Evolutionary conservation across 257 asterid species (phyloP).

Genomic region (Solanum gracilifrons): DNA sequence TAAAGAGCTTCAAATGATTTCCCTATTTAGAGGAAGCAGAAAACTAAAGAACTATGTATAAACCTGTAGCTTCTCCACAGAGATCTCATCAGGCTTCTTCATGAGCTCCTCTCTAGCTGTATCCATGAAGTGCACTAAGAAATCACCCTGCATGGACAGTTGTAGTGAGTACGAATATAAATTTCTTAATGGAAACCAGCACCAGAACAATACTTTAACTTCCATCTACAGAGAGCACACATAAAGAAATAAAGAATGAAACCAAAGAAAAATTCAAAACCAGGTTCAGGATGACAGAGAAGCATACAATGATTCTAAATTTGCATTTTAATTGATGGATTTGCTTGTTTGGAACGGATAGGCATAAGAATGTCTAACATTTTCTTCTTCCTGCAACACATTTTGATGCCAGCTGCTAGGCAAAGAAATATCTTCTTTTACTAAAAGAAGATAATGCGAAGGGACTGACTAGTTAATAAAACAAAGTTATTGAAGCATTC

Average conservation of each 20-base stretch:
- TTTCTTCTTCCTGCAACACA: background rate
- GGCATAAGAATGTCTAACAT: background rate
- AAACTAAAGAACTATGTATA: conserved; percentile 2
- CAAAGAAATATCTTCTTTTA: background rate
- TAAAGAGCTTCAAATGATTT: background rate
- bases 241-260: conserved; percentile 2
- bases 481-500: background rate
- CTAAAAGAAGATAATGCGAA: background rate
- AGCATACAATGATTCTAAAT: background rate
- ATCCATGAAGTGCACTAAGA: conserved; percentile 96
- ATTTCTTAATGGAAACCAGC: background rate
- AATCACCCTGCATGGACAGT: conserved; percentile 77
- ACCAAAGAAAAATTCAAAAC: background rate
- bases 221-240: background rate
- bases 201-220: background rate
- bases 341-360: background rate
- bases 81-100: conserved; percentile 87
- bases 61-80: conserved; percentile 95
- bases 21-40: background rate
- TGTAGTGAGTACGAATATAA: background rate
- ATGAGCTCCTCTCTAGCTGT: conserved; percentile 87
- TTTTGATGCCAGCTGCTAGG: background rate
- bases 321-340: background rate
- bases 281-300: background rate
- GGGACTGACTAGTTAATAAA: background rate